Evolutionary conservation across 2,329 filamentous ascomycete species (phyloP).

Genomic region (Bipolaris oryzae): DNA sequence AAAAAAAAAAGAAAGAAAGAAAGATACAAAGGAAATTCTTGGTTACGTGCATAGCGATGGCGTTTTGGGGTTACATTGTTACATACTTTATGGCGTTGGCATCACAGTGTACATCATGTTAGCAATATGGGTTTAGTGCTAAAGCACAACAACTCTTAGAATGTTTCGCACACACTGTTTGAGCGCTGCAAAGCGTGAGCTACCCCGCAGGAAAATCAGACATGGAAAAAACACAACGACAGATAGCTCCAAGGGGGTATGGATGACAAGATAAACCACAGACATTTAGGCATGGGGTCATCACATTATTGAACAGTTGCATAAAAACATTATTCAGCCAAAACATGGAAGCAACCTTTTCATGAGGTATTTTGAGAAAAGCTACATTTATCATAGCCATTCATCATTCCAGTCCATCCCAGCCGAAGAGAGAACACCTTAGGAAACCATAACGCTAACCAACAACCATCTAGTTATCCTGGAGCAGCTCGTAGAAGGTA

Average conservation of each 20-base stretch:
- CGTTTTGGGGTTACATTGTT: slow-evolving; percentile 9
- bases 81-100: background rate
- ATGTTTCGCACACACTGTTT: background rate
- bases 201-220: too few species aligned
- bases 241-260: too few species aligned
- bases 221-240: too few species aligned
- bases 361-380: slow-evolving; percentile 33
- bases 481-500: slow-evolving; percentile 57
- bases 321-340: slow-evolving; percentile 6
- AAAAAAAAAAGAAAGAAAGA: too few species aligned
- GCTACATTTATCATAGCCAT: slow-evolving; percentile 39
- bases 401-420: slow-evolving; percentile 31
- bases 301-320: background rate
- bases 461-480: slow-evolving; percentile 55
- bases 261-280: background rate
- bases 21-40: background rate
- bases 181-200: background rate
- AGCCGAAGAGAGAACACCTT: slow-evolving; percentile 34
- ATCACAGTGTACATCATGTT: background rate
- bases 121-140: background rate
- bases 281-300: background rate
- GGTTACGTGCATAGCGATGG: slow-evolving; percentile 18
- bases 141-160: background rate
- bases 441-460: slow-evolving; percentile 30
- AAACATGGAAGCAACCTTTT: slow-evolving; percentile 29